phyloP scores from a whole-genome alignment of 164 flowering plant species.

The Magnolia kwangsiensis region DNA sequence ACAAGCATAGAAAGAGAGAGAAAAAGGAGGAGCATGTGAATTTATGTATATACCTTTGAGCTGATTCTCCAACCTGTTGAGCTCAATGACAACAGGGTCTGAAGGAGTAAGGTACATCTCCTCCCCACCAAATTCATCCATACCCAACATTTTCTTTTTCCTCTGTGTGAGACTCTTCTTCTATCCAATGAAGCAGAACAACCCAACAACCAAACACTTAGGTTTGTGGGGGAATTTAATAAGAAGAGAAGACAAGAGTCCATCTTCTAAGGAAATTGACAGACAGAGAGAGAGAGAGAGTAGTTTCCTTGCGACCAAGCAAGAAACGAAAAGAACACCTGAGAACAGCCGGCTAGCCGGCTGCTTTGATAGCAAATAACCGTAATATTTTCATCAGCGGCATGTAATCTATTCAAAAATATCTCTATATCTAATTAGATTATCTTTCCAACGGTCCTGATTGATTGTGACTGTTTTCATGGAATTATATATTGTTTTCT shows the following conservation, averaged over 20 bases:
- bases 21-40: not conserved
- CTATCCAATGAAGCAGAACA: constrained; percentile 5
- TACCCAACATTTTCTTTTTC: constrained; percentile 34
- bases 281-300: constrained; percentile 42
- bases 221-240: constrained; percentile 9
- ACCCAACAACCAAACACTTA: constrained; percentile 10
- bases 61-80: constrained; percentile 68
- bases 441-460: not conserved
- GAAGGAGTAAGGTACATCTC: constrained; percentile 36
- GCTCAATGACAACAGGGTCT: constrained; percentile 67
- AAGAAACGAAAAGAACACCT: constrained; percentile 18
- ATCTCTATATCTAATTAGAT: not conserved
- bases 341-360: constrained; percentile 46
- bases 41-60: constrained; percentile 53
- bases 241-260: constrained; percentile 20
- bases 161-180: constrained; percentile 9
- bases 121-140: constrained; percentile 33
- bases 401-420: not conserved
- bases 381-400: constrained; percentile 3
- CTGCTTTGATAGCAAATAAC: constrained; percentile 32
- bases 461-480: not conserved
- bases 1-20: not conserved
- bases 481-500: not conserved
- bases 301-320: constrained; percentile 43
- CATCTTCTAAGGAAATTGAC: constrained; percentile 48